These are phyloP conservation scores for Candida broadrunensis DNA, from an alignment of 805 yeast genomes.

Conservation along the genomic window DNA sequence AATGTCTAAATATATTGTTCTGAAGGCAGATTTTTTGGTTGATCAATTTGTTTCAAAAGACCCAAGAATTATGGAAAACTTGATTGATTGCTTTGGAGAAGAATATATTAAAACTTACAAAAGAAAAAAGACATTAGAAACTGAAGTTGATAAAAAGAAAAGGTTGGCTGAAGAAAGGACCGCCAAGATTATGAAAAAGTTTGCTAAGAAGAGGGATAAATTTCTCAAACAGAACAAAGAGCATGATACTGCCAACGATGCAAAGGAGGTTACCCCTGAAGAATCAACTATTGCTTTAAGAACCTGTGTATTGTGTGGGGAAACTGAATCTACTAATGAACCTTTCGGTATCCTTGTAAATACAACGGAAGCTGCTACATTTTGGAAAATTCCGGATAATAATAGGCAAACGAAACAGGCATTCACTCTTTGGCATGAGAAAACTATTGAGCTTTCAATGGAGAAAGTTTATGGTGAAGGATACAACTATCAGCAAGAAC, in stretches of 20 bases:
- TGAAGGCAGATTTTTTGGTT: conserved; percentile 57
- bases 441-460: conserved; percentile 7
- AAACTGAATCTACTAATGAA: conserved; percentile 41
- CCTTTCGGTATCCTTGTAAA: conserved; percentile 60
- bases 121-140: conserved; percentile 46
- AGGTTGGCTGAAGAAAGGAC: conserved; percentile 62
- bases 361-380: conserved; percentile 42
- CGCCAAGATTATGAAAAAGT: conserved; percentile 56
- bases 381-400: conserved; percentile 44
- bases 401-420: conserved; percentile 15
- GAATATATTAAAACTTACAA: conserved; percentile 49
- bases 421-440: conserved; percentile 20
- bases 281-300: conserved; percentile 19
- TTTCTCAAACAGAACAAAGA: conserved; percentile 38
- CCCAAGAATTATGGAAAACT: conserved; percentile 46
- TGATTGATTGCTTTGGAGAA: conserved; percentile 57
- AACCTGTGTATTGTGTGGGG: conserved; percentile 60
- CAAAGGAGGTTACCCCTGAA: conserved; percentile 5
- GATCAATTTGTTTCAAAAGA: conserved; percentile 50
- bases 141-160: conserved; percentile 53
- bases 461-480: conserved; percentile 15
- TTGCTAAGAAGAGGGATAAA: conserved; percentile 51
- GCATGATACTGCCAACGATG: conserved; percentile 3
- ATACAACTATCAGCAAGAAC: conserved; percentile 13
- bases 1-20: conserved; percentile 45